Evolutionary conservation across 73 alveolate genomes (phyloP), one percentile per base, ranked within the genome.

Genomic region (Paraurostyla sp.): DNA sequence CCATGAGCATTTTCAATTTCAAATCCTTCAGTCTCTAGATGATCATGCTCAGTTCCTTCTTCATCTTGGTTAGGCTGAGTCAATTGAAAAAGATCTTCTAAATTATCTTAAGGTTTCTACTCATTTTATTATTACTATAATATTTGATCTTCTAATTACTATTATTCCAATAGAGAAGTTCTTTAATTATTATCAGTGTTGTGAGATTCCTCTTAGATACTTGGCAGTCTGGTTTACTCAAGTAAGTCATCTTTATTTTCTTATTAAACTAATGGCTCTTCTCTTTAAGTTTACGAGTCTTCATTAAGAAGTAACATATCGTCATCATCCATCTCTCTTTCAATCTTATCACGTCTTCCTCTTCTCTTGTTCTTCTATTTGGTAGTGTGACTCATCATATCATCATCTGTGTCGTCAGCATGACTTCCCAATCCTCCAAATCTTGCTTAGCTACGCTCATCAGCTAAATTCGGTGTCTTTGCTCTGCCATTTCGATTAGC

Each of bases 131-230:
- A n/a, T n/a, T n/a, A n/a, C 16, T 30, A 23, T 30, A 60, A 6
- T 16, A 60, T 60, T 29, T 60, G 78, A 60, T 50, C 32, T 33
- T 60, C 78, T 6, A 60, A 29, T 6, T 29, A 50, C 25, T 60
- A 29, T 30, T 60, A 60, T 45, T 60, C 78, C 69, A 52, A 18
- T 13, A 20, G 38, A 52, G 69, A 18, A 52, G 69, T 18, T 27
- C 41, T 65, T 0, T 11, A 38, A 16, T 30, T 56, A 23, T 65
- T 65, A 18, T 65, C 82, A 7, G 82, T 65, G 38, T 13, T 1
- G 38, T 65, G 82, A 16, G 82, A 65, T 38, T 65, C 82, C 41
- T 65, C 82, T 38, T 65, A 23, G 18, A 65, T 65, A 58, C 82
- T 65, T 6, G 9, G 54, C 40, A 65, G 42, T 36, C 18, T 65